Evolutionary conservation across 371 early-diverging fungal species (phyloP).

Genomic region (Lichtheimia hyalospora): DNA sequence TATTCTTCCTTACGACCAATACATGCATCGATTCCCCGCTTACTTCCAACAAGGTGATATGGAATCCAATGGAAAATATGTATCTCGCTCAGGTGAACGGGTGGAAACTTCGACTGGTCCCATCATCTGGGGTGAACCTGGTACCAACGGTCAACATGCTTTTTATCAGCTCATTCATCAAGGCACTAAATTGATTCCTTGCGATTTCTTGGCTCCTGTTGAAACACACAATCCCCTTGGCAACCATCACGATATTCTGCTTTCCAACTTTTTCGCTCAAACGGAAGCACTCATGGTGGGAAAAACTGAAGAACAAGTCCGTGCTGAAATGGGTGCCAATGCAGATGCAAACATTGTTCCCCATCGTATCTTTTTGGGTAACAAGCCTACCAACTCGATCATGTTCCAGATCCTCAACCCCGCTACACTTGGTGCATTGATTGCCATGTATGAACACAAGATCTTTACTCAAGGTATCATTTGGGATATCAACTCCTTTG

Average conservation of each 20-base stretch:
- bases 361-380: conserved; percentile 95
- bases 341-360: conserved; percentile 71
- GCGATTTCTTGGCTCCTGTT: conserved; percentile 96
- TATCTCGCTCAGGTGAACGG: conserved; percentile 75
- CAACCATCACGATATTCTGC: conserved; percentile 90
- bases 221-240: conserved; percentile 88
- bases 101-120: conserved; percentile 92
- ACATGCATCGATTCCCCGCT: conserved; percentile 94
- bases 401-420: conserved; percentile 93
- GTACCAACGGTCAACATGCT: conserved; percentile 99
- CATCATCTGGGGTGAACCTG: conserved; percentile 99
- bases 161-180: conserved; percentile 99
- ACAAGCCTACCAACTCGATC: conserved; percentile 97
- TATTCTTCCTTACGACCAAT: conserved; percentile 98
- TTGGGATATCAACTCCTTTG: conserved; percentile 97
- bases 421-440: conserved; percentile 89
- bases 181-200: conserved; percentile 95
- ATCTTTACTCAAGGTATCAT: conserved; percentile 98
- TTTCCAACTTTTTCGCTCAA: conserved; percentile 99
- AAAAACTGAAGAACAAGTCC: conserved; percentile 77
- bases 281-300: conserved; percentile 98
- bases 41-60: conserved; percentile 99
- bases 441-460: conserved; percentile 99
- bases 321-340: conserved; percentile 67
- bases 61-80: conserved; percentile 99